These are phyloP conservation scores for Hyphopichia khmerensis DNA, from an alignment of 1,139 yeast genomes.

Conservation along the genomic window DNA sequence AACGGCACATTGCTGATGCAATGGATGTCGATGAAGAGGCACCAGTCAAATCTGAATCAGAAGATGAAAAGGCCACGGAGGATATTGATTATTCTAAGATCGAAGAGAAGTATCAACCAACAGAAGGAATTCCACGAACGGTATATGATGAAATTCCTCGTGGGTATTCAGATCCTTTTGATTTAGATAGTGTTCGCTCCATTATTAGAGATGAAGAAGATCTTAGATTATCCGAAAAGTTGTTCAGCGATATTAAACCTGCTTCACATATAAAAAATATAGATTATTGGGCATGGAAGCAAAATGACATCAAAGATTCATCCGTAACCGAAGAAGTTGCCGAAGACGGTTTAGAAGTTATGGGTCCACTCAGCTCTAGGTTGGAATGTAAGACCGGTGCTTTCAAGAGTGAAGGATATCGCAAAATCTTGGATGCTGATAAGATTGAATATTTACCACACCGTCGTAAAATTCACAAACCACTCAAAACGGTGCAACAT, in stretches of 20 bases:
- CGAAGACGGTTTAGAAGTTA: slow-evolving; percentile 26
- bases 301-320: slow-evolving; percentile 29
- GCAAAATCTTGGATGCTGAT: slow-evolving; percentile 68
- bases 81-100: slow-evolving; percentile 24
- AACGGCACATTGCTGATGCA: not conserved
- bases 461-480: slow-evolving; percentile 53
- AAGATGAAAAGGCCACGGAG: slow-evolving; percentile 3
- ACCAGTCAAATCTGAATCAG: not conserved
- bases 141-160: slow-evolving; percentile 48
- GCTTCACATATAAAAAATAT: slow-evolving; percentile 35
- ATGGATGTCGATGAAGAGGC: slow-evolving; percentile 8
- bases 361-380: slow-evolving; percentile 30
- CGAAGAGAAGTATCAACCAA: slow-evolving; percentile 46
- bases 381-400: slow-evolving; percentile 57
- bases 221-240: slow-evolving; percentile 47
- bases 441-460: slow-evolving; percentile 82
- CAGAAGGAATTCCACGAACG: slow-evolving; percentile 43
- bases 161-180: slow-evolving; percentile 28
- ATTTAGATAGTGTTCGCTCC: slow-evolving; percentile 52
- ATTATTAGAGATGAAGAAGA: slow-evolving; percentile 77
- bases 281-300: slow-evolving; percentile 72
- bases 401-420: slow-evolving; percentile 73
- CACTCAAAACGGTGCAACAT: slow-evolving; percentile 55
- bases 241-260: slow-evolving; percentile 31
- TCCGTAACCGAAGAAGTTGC: slow-evolving; percentile 22